A percentile compares a stretch with the other conserved stretches of the same genome.
Evolutionary conservation across 768 basidiomycete species (phyloP).

Genomic region (Lactarius hengduanensis): DNA sequence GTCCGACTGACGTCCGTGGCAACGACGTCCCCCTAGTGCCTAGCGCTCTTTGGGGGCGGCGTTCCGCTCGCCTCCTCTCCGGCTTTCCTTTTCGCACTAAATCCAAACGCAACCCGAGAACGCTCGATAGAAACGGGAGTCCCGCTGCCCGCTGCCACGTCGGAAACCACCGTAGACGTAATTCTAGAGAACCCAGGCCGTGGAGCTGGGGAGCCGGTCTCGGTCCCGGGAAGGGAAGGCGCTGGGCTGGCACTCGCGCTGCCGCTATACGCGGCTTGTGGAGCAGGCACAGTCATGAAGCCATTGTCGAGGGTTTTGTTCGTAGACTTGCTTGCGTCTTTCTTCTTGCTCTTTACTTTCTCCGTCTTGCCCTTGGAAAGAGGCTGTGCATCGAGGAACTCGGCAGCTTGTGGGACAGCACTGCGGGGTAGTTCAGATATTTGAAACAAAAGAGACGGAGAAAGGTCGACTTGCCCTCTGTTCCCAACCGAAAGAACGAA

Average conservation of each 20-base stretch:
- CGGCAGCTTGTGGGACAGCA: slow-evolving; percentile 81
- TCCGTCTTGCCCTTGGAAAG: slow-evolving; percentile 82
- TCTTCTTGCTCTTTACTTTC: slow-evolving; percentile 77
- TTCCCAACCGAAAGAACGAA: slow-evolving; percentile 95
- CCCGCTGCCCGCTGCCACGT: slow-evolving; percentile 42
- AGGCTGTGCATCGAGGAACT: slow-evolving; percentile 78
- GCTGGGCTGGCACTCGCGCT: slow-evolving; percentile 43
- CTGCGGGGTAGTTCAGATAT: slow-evolving; percentile 40
- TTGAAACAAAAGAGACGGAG: slow-evolving; percentile 3
- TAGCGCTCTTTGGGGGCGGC: slow-evolving; percentile 59
- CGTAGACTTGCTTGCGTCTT: slow-evolving; percentile 54
- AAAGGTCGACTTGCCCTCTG: slow-evolving; percentile 60
- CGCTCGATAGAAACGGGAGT: slow-evolving; percentile 65
- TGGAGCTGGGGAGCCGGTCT: slow-evolving; percentile 61
- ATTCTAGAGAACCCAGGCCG: slow-evolving; percentile 79
- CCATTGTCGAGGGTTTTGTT: slow-evolving; percentile 53
- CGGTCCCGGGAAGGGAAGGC: slow-evolving; percentile 37
- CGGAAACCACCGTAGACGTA: slow-evolving; percentile 52
- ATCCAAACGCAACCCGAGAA: slow-evolving; percentile 72
- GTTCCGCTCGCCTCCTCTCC: slow-evolving; percentile 64
- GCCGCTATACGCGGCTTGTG: slow-evolving; percentile 43
- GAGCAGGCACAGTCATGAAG: slow-evolving; percentile 72
- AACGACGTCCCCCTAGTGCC: slow-evolving; percentile 6
- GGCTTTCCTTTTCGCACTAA: slow-evolving; percentile 79
- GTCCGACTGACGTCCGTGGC: neutral